Conservation (phyloP, 305 asterid species). For the Ajuga reptans region DNA sequence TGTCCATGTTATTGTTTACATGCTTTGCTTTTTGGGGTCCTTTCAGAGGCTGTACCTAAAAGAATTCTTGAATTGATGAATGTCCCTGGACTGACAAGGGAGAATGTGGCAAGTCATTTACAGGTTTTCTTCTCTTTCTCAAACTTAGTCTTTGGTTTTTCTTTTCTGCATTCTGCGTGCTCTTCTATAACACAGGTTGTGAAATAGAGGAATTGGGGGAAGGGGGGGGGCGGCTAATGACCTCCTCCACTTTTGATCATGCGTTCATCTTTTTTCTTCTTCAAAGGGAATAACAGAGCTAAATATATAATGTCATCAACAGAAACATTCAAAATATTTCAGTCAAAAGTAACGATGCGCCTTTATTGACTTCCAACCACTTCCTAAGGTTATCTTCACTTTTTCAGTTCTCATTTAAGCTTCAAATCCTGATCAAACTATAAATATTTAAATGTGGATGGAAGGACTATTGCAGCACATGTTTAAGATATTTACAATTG, state of each 20-base stretch:
- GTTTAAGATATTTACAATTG: background rate
- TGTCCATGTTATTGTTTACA: conserved; percentile 4
- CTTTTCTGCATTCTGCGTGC: background rate
- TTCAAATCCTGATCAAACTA: background rate
- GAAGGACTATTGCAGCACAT: background rate
- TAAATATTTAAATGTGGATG: background rate
- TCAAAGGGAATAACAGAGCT: background rate
- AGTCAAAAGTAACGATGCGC: background rate
- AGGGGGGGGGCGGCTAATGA: background rate
- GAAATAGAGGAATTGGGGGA: background rate
- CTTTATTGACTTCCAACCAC: background rate
- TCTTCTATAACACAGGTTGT: background rate
- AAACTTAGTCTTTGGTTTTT: background rate
- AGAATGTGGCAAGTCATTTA: conserved; percentile 84
- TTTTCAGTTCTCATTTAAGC: background rate
- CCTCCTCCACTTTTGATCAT: background rate
- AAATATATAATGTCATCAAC: background rate
- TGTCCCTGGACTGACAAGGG: conserved; percentile 78
- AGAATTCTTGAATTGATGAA: conserved; percentile 82
- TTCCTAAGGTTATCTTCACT: background rate
- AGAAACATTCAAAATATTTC: background rate
- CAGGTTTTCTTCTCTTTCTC: conserved; percentile 42
- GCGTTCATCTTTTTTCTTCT: background rate
- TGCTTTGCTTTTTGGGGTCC: conserved; percentile 9
- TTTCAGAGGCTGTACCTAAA: conserved; percentile 83